Percentiles rank a stretch among this genome's conserved stretches.
Conservation (phyloP, 305 asterid species). For the Solanum hybrid region DNA sequence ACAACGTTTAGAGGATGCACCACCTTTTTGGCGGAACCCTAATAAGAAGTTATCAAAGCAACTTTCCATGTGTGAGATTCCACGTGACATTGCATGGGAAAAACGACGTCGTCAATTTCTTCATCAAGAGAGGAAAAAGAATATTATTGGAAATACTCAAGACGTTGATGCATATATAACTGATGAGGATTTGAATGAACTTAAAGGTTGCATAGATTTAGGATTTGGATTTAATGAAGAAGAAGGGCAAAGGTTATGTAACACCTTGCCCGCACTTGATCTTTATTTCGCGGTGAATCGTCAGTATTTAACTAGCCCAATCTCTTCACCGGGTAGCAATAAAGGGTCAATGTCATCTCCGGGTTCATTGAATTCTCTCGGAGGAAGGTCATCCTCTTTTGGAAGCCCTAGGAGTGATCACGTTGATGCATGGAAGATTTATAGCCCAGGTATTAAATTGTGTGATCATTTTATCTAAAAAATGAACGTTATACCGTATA, state of each 20-base stretch:
- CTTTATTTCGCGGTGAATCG: constrained; percentile 75
- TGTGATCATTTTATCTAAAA: too few species aligned
- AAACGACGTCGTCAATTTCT: constrained; percentile 55
- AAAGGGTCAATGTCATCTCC: constrained; percentile 15
- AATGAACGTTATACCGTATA: too few species aligned
- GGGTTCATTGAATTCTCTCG: constrained; percentile 16
- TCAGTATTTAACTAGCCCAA: constrained; percentile 33
- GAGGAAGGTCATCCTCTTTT: constrained; percentile 42
- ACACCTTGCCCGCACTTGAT: constrained; percentile 76
- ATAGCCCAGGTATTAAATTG: constrained; percentile 34
- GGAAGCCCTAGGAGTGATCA: constrained; percentile 34
- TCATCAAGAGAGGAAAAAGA: constrained; percentile 38
- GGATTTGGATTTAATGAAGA: constrained; percentile 84
- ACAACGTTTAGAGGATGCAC: constrained; percentile 47
- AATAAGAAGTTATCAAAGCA: constrained; percentile 44
- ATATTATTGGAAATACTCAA: constrained; percentile 4
- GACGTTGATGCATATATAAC: constrained; percentile 32
- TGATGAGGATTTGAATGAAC: constrained; percentile 74
- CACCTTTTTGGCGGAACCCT: constrained; percentile 56
- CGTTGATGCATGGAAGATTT: constrained; percentile 65
- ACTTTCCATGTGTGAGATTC: constrained; percentile 54
- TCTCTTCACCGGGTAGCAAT: constrained; percentile 36
- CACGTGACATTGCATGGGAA: constrained; percentile 74
- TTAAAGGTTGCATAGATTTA: constrained; percentile 73
- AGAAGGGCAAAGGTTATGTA: constrained; percentile 53